A percentile compares a stretch with the other conserved stretches of the same genome.
Evolutionary conservation across 2,329 filamentous ascomycete species (phyloP).

Genomic region (Passalora sequoiae): DNA sequence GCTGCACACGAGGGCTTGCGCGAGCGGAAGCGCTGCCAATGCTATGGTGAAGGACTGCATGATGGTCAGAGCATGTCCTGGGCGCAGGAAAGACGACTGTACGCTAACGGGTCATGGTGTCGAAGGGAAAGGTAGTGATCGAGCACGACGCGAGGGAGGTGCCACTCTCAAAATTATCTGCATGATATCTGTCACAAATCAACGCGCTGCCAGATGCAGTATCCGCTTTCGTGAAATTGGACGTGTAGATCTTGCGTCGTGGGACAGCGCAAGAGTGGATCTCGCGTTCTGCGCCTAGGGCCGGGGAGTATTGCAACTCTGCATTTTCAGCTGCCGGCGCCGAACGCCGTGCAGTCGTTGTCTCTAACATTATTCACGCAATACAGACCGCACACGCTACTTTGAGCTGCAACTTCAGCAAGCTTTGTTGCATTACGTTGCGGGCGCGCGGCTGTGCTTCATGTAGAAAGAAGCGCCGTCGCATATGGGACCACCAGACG

Average conservation of each 20-base stretch:
- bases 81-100: too few relatives aligned
- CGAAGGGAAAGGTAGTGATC: too few relatives aligned
- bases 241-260: too few relatives aligned
- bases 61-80: too few relatives aligned
- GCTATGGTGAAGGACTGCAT: conserved; percentile 1
- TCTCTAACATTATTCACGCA: neutral
- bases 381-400: neutral
- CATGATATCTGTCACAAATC: too few relatives aligned
- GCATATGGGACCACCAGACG: neutral
- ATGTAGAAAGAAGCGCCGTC: neutral
- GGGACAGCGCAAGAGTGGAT: too few relatives aligned
- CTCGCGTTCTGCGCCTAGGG: neutral
- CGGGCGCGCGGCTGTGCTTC: neutral
- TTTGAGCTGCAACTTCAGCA: neutral
- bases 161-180: too few relatives aligned
- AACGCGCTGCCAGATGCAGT: too few relatives aligned
- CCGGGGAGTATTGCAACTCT: too few relatives aligned
- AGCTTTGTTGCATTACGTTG: neutral
- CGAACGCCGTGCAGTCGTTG: neutral
- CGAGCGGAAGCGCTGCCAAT: conserved; percentile 5
- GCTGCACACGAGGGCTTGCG: conserved; percentile 31
- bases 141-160: too few relatives aligned
- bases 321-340: neutral
- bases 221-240: too few relatives aligned
- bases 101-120: neutral